Evolutionary conservation across 192 early-diverging fungal genomes (phyloP).

Genomic region (Coemansia sp.): DNA sequence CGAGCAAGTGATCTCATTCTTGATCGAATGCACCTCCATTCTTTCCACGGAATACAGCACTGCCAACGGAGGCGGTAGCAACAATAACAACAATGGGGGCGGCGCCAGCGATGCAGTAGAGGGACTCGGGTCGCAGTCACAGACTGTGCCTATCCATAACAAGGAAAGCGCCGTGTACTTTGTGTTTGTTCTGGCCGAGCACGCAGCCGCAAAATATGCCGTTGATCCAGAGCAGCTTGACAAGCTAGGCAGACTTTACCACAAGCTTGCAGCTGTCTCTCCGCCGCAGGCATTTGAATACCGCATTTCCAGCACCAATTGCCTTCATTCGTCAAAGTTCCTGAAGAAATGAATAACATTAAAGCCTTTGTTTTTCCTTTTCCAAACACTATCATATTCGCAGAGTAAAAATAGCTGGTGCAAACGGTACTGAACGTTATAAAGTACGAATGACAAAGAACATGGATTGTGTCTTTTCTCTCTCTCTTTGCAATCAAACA

Average conservation of each 20-base stretch:
- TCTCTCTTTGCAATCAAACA: background rate
- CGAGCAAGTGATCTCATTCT: slow-evolving; percentile 28
- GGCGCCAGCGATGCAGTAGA: slow-evolving; percentile 1
- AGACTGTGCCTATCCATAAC: slow-evolving; percentile 10
- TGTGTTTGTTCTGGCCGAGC: slow-evolving; percentile 29
- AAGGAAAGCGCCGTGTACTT: slow-evolving; percentile 36
- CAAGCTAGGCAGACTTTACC: slow-evolving; percentile 22
- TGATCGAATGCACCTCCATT: slow-evolving; percentile 16
- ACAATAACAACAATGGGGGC: background rate
- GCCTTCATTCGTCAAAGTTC: slow-evolving; percentile 27
- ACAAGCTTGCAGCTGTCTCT: slow-evolving; percentile 16
- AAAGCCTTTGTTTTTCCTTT: background rate
- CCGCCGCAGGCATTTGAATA: slow-evolving; percentile 45
- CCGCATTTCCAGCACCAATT: slow-evolving; percentile 30
- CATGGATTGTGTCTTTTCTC: too few species aligned
- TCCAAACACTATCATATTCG: background rate
- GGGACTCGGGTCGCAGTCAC: background rate
- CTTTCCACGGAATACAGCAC: slow-evolving; percentile 20
- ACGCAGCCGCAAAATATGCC: slow-evolving; percentile 29
- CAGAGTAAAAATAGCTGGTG: background rate
- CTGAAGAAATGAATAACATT: background rate
- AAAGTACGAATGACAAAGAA: too few species aligned
- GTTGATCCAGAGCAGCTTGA: slow-evolving; percentile 17
- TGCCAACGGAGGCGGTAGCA: background rate
- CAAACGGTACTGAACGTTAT: too few species aligned